Base-by-base conservation (phyloP, 441 rosid genomes). In the Kokia cookei region DNA sequence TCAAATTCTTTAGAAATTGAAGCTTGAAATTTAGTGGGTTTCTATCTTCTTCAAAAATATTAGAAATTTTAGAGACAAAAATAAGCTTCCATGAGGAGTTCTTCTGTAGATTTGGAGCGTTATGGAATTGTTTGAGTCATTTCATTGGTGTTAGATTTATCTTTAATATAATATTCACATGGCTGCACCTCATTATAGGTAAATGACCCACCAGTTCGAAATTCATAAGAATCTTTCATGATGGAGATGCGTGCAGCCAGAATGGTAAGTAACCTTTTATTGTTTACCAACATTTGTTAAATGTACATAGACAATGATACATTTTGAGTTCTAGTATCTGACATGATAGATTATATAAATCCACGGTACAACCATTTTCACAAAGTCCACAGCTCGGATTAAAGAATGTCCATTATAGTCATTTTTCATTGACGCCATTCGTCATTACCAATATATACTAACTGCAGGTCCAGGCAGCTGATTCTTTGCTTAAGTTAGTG, bases 181-280 rank as follows among this genome's bases (percentile, higher is more conserved):
- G 22, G 73, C 48, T 8, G 19, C 42, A 26, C 32, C 59, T 78
- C 75, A 3, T 71, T 81, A 62, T 77, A 94, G 98, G 93, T 94
- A 73, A 87, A 80, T 82, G 94, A 93, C 68, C 91, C 84, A 4
- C 91, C 88, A 1, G 96, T 94, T 55, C 82, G 94, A 81, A 94
- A 93, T 76, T 85, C 94, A 1, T 97, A 94, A 74, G 96, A 94
- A 83, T 88, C 96, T 42, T 87, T 89, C 83, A 91, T 89, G 98
- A 93, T 93, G 98, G 98, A 95, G 82, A 90, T 87, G 96, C 93
- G 97, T 14, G 96, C 98, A 26, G 85, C 98, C 9, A 84, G 97
- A 85, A 88, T 94, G 97, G 97, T 94, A 29, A 78, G 77, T 32
- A 62, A 22, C 4, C 9, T 29, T 2, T 10, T 8, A 1, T 14